Base-by-base conservation (phyloP, 768 basidiomycete genomes). In the Termitomyces bulborhizus region DNA sequence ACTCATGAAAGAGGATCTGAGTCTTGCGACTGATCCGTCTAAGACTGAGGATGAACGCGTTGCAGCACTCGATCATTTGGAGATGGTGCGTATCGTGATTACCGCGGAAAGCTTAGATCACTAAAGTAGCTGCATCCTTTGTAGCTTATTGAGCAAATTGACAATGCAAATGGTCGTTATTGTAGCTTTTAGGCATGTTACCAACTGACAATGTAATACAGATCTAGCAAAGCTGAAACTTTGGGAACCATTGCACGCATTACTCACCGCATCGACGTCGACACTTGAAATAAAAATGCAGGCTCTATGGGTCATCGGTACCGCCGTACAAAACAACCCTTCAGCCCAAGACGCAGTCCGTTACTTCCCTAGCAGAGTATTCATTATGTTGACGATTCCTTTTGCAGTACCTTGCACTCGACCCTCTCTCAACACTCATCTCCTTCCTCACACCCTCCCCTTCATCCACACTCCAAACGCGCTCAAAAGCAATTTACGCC, bases 301-400 rank as follows among this genome's bases (percentile, higher is more conserved):
- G 57, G 80, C 83, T 0, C 70, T 94, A 9, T 96, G 93, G 93
- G 84, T 94, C 0, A 78, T 90, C 26, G 93, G 93, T 6, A 96
- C 93, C 0, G 91, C 93, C 0, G 64, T 94, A 5, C 92, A 94
- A 67, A 95, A 96, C 63, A 96, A 95, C 59, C 90, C 92, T 0
- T 73, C 83, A 8, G 90, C 93, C 0, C 93, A 95, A 60, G 74
- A 80, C 52, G 81, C 83, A 3, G 90, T 91, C 62, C 59, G 83
- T 76, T 13, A 48, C 16, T 39, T 40, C 27, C 2, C 8, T 48
- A 41, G 9, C 43, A 24, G 9, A 13, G 12, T 36, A 16, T 46
- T 6, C 31, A n/a, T 4, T 1, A 45, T 31, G 46, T 47, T 57
- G 50, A n/a, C 46, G 0, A 46, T 27, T 44, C 21, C 13, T 6